Conservation (phyloP, 495 filamentous ascomycete species). For the Lophiostoma macrostomum region DNA sequence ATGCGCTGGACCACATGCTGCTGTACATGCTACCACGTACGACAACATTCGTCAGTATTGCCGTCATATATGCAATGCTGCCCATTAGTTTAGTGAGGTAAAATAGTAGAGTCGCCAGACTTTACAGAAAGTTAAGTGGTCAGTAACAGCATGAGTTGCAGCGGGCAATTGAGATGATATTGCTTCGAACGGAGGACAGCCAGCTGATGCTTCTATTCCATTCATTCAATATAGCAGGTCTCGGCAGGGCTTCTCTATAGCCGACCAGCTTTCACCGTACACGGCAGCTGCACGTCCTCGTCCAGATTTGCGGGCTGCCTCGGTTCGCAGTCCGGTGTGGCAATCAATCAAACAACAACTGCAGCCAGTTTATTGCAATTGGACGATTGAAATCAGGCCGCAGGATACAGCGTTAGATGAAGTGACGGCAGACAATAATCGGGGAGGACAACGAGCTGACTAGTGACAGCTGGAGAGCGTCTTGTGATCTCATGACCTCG, state of each 20-base stretch:
- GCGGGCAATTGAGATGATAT: too few relatives aligned
- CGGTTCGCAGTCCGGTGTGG: conserved; percentile 17
- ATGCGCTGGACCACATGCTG: conserved; percentile 16
- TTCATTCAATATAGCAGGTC: background rate
- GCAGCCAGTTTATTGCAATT: conserved; percentile 5
- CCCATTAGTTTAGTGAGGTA: background rate
- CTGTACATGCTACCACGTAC: conserved; percentile 13
- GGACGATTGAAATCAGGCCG: conserved; percentile 10
- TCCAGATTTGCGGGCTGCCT: too few relatives aligned
- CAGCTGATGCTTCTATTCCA: background rate
- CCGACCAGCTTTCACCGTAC: background rate
- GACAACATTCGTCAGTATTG: too few relatives aligned
- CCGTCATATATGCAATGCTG: too few relatives aligned
- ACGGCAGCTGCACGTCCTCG: conserved; percentile 1
- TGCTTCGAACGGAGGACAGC: too few relatives aligned
- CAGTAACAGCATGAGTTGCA: conserved; percentile 2
- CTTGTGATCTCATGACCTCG: conserved; percentile 27
- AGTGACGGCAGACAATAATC: background rate
- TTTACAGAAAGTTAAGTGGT: too few relatives aligned
- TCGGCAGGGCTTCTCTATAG: background rate
- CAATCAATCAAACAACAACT: conserved; percentile 27
- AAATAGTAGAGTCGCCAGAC: background rate
- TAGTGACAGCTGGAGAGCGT: conserved; percentile 15
- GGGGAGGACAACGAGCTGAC: conserved; percentile 14
- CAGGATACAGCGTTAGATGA: conserved; percentile 10